Percentiles rank a stretch among this genome's conserved stretches.
Evolutionary conservation across 257 asterid species (phyloP).

Genomic region (Gentiana straminea): DNA sequence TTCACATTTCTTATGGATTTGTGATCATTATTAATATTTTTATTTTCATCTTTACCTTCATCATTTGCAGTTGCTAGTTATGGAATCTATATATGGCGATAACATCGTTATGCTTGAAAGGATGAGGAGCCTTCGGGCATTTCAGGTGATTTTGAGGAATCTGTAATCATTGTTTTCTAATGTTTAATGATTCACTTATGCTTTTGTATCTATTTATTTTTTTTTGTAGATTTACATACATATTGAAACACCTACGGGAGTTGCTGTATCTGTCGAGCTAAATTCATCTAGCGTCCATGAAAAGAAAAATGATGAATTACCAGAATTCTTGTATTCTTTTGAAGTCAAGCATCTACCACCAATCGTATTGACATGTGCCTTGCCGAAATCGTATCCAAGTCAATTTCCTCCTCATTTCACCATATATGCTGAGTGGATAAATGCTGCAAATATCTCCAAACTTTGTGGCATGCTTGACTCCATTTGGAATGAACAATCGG

Average conservation of each 20-base stretch:
- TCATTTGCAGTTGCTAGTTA: constrained; percentile 56
- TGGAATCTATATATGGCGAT: constrained; percentile 83
- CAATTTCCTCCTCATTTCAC: constrained; percentile 53
- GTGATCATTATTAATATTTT: neutral
- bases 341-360: constrained; percentile 75
- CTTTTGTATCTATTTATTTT: constrained; percentile 9
- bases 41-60: constrained; percentile 1
- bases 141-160: constrained; percentile 44
- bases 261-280: constrained; percentile 41
- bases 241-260: constrained; percentile 50
- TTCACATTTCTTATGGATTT: no score
- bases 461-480: constrained; percentile 67
- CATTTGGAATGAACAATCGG: constrained; percentile 65
- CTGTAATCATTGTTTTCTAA: neutral
- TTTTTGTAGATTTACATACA: constrained; percentile 53
- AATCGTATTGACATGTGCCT: constrained; percentile 55
- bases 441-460: constrained; percentile 38
- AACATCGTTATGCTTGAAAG: constrained; percentile 44
- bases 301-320: constrained; percentile 17
- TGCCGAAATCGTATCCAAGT: constrained; percentile 86
- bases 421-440: constrained; percentile 63
- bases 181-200: neutral
- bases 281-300: constrained; percentile 30
- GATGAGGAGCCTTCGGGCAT: constrained; percentile 44
- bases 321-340: constrained; percentile 65